Conservation (phyloP, 1,284 basidiomycete species). For the Takashimella koratensis region DNA sequence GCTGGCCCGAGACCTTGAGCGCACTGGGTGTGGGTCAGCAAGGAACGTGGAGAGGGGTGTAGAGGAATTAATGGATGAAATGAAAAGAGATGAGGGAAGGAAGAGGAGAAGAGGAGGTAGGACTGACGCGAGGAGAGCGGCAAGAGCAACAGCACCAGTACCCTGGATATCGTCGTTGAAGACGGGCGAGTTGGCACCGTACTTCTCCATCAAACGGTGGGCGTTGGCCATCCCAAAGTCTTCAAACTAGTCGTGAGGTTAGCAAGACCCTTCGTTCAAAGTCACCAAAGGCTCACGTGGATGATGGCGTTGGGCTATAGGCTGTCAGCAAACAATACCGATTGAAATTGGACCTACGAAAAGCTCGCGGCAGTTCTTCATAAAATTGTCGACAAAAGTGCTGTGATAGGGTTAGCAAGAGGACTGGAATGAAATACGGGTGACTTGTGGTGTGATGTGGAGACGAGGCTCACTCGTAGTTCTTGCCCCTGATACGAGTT, state of each 20-base stretch:
- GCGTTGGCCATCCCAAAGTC: conserved; percentile 61
- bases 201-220: conserved; percentile 64
- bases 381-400: conserved; percentile 52
- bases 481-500: conserved; percentile 49
- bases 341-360: conserved; percentile 26
- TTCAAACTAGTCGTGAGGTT: conserved; percentile 45
- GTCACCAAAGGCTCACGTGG: conserved; percentile 3
- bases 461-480: conserved; percentile 40
- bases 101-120: neutral
- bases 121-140: conserved; percentile 44
- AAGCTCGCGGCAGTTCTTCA: conserved; percentile 45
- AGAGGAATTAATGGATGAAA: no score
- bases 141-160: conserved; percentile 71
- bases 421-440: no score
- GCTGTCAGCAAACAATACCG: neutral
- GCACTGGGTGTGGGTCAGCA: conserved; percentile 28
- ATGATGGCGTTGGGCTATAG: conserved; percentile 42
- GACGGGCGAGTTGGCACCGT: conserved; percentile 50
- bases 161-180: conserved; percentile 79
- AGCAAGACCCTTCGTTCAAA: neutral
- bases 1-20: conserved; percentile 64
- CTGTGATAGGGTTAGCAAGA: conserved; percentile 3
- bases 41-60: no score
- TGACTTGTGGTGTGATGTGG: no score
- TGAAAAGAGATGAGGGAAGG: no score